Evolutionary conservation across 2,329 filamentous ascomycete species (phyloP), one percentile per base, ranked within the genome.

Genomic region (Periconia sp.): DNA sequence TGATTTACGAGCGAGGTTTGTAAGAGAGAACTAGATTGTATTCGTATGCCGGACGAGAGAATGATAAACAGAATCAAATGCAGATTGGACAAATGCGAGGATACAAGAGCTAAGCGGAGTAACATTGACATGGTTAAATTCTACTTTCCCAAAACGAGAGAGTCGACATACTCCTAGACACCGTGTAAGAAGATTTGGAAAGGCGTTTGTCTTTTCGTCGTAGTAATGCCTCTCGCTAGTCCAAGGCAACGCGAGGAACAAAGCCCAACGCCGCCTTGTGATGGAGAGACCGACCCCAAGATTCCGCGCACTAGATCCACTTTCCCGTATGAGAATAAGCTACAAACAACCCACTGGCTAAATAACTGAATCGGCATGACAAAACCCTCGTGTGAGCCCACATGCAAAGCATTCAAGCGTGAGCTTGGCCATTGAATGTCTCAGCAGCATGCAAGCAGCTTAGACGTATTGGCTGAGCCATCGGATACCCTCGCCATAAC

Each of bases 71-170:
- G 23, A 27, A 27, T 27, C 23, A 27, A 27, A 27, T 27, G 23
- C 23, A 27, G 23, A 27, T 8, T 5, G 23, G 23, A 3, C 3
- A 27, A 27, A 27, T 8, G 8, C 3, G 23, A 27, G 3, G 5
- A 27, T 27, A 27, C 3, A 27, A 27, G 8, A 27, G 23, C 23
- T 27, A 27, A 27, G 23, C 23, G 23, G 23, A 27, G 23, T 27
- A 8, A 27, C n/a, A 19, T 46, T 17, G 19, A 19, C n/a, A 46
- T 61, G 90, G 23, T 27, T 95, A 78, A 95, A 95, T 71, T 89
- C 87, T 71, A 93, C 71, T 70, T 71, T 45, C 74, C 75, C 54
- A 79, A 66, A 53, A 27, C 23, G 23, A 27, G 68, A 73, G 48
- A 81, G 68, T 37, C 33, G 10, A 37, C 33, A 37, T 37, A 37